phyloP scores from a whole-genome alignment of 257 asterid species.

The Ehretia macrophylla region DNA sequence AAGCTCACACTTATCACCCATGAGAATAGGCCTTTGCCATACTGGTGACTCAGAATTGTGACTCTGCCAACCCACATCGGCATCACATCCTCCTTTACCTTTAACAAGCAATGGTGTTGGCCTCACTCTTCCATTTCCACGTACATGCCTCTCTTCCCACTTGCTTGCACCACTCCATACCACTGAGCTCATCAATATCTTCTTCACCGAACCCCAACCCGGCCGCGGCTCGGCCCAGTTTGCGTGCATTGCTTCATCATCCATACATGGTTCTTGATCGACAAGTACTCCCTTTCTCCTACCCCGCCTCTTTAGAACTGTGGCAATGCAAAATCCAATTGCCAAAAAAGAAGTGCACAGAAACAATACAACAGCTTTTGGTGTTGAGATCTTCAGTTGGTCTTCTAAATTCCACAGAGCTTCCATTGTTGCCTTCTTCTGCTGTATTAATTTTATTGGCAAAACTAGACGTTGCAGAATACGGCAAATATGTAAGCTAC shows the following conservation, averaged over 20 bases:
- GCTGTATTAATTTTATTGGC: too few species aligned
- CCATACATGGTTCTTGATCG: constrained; percentile 13
- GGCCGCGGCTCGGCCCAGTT: constrained; percentile 6
- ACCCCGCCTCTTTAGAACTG: constrained; percentile 17
- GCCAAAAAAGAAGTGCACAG: constrained; percentile 41
- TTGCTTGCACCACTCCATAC: constrained; percentile 55
- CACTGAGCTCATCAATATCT: constrained; percentile 32
- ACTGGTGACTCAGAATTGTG: constrained; percentile 61
- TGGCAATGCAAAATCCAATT: constrained; percentile 24
- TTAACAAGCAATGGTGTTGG: constrained; percentile 35
- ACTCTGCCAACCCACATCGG: constrained; percentile 47
- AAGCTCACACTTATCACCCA: constrained; percentile 88
- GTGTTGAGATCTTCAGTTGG: constrained; percentile 50
- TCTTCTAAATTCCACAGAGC: constrained; percentile 65
- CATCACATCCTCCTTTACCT: too few species aligned
- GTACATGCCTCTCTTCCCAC: constrained; percentile 26
- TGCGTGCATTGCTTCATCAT: background rate
- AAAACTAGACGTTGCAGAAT: too few species aligned
- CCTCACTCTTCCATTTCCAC: constrained; percentile 22
- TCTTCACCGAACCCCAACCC: too few species aligned
- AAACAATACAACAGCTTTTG: constrained; percentile 40
- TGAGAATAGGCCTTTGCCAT: constrained; percentile 82
- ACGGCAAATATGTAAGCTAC: too few species aligned
- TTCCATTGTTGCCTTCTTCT: constrained; percentile 56
- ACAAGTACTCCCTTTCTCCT: too few species aligned